phyloP scores from a whole-genome alignment of 176 grass and related monocot genomes.

The Paspalum vaginatum region DNA sequence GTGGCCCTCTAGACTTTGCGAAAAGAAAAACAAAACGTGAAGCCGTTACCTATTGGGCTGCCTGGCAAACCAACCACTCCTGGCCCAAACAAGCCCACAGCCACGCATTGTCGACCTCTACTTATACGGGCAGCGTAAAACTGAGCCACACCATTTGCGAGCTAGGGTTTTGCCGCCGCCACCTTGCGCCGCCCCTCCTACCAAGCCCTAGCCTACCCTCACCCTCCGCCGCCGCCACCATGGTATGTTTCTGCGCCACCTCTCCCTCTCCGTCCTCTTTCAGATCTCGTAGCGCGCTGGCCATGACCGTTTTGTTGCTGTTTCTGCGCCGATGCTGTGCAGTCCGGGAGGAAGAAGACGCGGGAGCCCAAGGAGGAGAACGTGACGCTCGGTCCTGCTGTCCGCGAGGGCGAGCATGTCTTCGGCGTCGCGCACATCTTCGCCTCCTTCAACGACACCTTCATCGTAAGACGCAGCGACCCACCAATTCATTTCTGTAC shows the following conservation, averaged over 20 bases:
- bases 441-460: conserved; percentile 89
- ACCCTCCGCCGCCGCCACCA: conserved; percentile 33
- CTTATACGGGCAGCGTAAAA: neutral
- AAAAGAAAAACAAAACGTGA: too few species aligned
- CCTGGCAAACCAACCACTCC: neutral
- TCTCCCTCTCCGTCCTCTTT: neutral
- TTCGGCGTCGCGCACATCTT: conserved; percentile 81
- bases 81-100: conserved; percentile 5
- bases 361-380: conserved; percentile 85
- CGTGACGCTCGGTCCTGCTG: conserved; percentile 72
- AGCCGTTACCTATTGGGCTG: too few species aligned
- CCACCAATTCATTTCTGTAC: neutral
- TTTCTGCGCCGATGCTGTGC: neutral
- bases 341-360: conserved; percentile 83
- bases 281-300: neutral
- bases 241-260: conserved; percentile 46
- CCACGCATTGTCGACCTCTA: neutral
- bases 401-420: conserved; percentile 73
- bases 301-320: neutral
- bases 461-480: conserved; percentile 52
- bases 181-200: neutral
- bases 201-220: neutral
- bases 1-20: too few species aligned
- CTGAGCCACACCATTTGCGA: neutral
- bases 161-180: conserved; percentile 36